These are phyloP conservation scores for Mortierella hygrophila DNA, from an alignment of 192 early-diverging fungal genomes.

Conservation along the genomic window DNA sequence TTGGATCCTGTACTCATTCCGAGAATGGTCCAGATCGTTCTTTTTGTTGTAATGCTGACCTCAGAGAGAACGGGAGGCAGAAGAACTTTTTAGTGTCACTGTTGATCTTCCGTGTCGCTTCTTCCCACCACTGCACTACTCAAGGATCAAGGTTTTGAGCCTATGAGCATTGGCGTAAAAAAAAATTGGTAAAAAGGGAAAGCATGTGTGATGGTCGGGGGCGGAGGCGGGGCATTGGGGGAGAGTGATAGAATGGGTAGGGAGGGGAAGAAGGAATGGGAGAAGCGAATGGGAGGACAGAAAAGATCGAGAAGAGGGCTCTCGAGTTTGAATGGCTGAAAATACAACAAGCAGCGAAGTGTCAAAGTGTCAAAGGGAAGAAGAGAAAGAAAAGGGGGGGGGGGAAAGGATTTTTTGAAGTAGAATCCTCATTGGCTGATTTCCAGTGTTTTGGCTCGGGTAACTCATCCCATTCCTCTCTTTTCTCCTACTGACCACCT, in stretches of 20 bases:
- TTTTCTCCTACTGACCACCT: not conserved
- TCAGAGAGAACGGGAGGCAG: not conserved
- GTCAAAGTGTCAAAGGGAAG: not conserved
- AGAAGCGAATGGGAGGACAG: not conserved
- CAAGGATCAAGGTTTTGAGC: not conserved
- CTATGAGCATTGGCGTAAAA: not conserved
- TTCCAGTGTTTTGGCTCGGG: slow-evolving; percentile 8
- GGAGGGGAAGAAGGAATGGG: not conserved
- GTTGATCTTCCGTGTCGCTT: not conserved
- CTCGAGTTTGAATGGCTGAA: not conserved
- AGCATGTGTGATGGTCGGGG: not conserved
- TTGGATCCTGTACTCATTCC: not conserved
- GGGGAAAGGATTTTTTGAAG: not conserved
- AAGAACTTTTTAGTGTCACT: not conserved
- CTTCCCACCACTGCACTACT: not conserved
- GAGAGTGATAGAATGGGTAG: not conserved
- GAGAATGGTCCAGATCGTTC: not conserved
- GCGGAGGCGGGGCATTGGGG: not conserved
- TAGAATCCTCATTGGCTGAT: not conserved
- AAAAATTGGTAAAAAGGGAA: not conserved
- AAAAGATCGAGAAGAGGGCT: not conserved
- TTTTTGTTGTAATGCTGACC: not conserved
- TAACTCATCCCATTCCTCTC: not conserved
- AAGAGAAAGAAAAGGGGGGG: not conserved
- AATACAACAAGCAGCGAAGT: not conserved